Base-by-base conservation (phyloP, 2,329 filamentous ascomycete genomes). In the Metarhizium brunneum region DNA sequence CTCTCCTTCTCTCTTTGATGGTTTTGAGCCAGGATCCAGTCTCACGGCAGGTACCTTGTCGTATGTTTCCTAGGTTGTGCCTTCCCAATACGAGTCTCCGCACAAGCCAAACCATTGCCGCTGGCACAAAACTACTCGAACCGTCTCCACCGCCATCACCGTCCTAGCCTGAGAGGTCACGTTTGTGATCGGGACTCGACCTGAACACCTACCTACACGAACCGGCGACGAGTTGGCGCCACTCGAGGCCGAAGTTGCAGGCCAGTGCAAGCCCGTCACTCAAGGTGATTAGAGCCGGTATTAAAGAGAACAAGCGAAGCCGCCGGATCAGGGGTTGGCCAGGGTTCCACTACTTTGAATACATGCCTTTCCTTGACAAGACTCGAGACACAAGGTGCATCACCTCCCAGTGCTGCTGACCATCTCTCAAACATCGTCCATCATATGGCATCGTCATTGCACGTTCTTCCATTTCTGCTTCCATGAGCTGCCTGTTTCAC, bases 301-400 rank as follows among this genome's bases (percentile, higher is more conserved):
- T 43, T 18, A 43, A 16, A 16, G 40, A 14, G 16, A 6, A 6
- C n/a, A 43, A 43, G 40, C 40, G n/a, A 45, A 18, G 42, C 42
- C 42, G 42, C 20, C 45, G 5, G 25, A 30, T 29, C 45, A 48
- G 25, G 45, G 20, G 20, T 25, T 14, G 38, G 13, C 38, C 14
- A 16, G 42, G 42, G 42, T 25, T 58, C 60, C 56, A 63, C 56
- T 59, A 58, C 59, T 25, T 25, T 25, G 25, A 25, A 25, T 25
- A 60, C 57, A 59, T 16, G 3, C 48, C 16, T 49, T 59, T 62
- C 67, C 62, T 64, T 25, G 25, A 25, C 25, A 25, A 60, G 59
- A 63, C 64, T 64, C 63, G 67, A 69, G 67, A 69, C 67, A 67
- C 62, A 55, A 64, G 62, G 62, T 64, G 62, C 63, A 64, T 63